Evolutionary conservation across 768 basidiomycete species (phyloP).

Genomic region (Tylopilus plumbeoviolaceoides): DNA sequence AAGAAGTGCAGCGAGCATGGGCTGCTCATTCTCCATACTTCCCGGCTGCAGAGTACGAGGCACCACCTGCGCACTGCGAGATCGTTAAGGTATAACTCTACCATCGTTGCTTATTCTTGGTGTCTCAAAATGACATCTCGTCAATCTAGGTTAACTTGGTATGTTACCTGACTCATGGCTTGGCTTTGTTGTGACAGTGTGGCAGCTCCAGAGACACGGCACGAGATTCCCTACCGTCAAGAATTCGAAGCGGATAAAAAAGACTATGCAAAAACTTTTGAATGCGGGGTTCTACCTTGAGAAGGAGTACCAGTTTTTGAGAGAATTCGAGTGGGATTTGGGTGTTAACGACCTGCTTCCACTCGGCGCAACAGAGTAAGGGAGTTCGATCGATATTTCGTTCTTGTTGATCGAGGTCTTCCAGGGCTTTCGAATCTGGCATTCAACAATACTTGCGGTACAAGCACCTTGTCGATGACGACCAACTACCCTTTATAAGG

Average conservation of each 20-base stretch:
- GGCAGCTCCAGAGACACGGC: conserved; percentile 76
- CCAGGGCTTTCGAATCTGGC: conserved; percentile 52
- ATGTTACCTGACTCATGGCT: background rate
- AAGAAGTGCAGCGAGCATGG: conserved; percentile 40
- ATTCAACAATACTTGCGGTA: conserved; percentile 52
- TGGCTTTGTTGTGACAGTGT: conserved; percentile 2
- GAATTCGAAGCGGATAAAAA: conserved; percentile 39
- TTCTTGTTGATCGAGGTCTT: background rate
- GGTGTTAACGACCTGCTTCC: conserved; percentile 58
- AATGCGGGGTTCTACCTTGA: conserved; percentile 43
- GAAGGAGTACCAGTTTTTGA: conserved; percentile 51
- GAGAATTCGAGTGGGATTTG: conserved; percentile 54
- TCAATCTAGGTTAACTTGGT: conserved; percentile 28
- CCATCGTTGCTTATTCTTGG: background rate
- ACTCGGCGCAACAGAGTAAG: conserved; percentile 64
- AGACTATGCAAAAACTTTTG: conserved; percentile 52
- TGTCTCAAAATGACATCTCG: background rate
- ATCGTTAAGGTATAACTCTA: conserved; percentile 47
- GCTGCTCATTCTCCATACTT: conserved; percentile 61
- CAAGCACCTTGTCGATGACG: conserved; percentile 37
- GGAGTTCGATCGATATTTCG: background rate
- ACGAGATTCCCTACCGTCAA: conserved; percentile 67
- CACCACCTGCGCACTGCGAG: conserved; percentile 46
- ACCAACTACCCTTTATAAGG: conserved; percentile 51
- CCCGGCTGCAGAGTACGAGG: conserved; percentile 41